Base-by-base conservation (phyloP, 2,329 filamentous ascomycete species). In the Cryphonectria japonica region DNA sequence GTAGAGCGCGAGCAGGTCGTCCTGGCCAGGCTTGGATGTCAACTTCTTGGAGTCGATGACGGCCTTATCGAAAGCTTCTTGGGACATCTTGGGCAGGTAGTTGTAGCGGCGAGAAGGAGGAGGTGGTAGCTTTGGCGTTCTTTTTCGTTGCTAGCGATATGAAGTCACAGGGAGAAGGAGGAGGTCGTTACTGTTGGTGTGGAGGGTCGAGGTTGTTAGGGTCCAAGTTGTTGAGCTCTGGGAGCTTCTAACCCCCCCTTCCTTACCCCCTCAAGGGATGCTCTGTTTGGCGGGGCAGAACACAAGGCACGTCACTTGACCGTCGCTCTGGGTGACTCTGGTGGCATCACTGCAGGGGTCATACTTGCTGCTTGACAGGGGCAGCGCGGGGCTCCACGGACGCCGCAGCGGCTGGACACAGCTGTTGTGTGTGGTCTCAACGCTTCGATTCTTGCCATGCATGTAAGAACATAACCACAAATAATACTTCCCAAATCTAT, bases 1-100 rank as follows among this genome's bases (percentile, higher is more conserved):
- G 78, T 89, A 89, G 76, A 89, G 83, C 77, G 89, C 82, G 76
- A 94, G 88, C 64, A 92, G 85, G 74, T 93, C 88, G 29, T 89
- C 85, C 82, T 89, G 87, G 78, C 75, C 79, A 68, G 91, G 91
- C 86, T 91, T 91, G 75, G 83, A 80, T 75, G 87, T 88, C 74
- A 93, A 85, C 86, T 92, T 91, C 82, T 88, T 89, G 82, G 87
- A 89, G 82, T 92, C 90, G 75, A 78, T 79, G 76, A 86, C 84
- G 73, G 90, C 90, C 80, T 82, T 84, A 75, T 87, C 76, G 83
- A 89, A 90, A 71, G 82, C 84, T 68, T 78, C 71, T 26, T 68
- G 57, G 77, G 81, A 79, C 84, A 86, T 86, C 74, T 71, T 82
- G 72, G 65, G 22, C 65, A 61, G 29, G 37, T 19, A 7, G 26